Evolutionary conservation across 495 filamentous ascomycete genomes (phyloP), one percentile per base, ranked within the genome.

Genomic region (Aeminium ludgeri): DNA sequence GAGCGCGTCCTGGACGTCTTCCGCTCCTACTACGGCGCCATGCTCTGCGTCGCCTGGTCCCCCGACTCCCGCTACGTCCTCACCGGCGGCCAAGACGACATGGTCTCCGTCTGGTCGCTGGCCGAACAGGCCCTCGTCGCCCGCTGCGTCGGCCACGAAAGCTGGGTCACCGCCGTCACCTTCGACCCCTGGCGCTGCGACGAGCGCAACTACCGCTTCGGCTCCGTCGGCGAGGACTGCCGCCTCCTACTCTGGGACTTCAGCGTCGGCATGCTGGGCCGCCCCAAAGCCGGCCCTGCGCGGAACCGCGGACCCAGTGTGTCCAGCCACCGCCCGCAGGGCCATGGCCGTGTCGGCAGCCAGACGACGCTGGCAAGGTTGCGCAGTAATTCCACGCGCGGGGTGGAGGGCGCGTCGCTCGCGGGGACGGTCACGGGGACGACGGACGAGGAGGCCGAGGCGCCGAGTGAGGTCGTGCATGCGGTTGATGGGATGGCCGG

Each of bases 111-210:
- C 49, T 97, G 91, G 91, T 84, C 75, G 15, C 67, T 92, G 20
- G 72, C 73, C 20, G 89, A 96, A 55, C 71, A 72, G 20, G 67
- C 73, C 33, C 82, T 97, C 48, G 74, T 97, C 38, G 89, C 89
- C 18, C 72, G 91, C 30, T 94, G 89, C 56, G 84, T 89, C 51
- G 81, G 89, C 6, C 89, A 97, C 59, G 78, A 87, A 44, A 91
- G 82, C 28, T 97, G 86, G 87, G 86, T 97, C 0, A 86, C 83
- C 1, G 73, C 78, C 18, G 84, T 96, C 11, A 80, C 81, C 2
- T 97, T 96, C 52, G 89, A 97, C 56, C 82, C 83, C 0, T 96
- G 89, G 89, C 71, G 86, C 37, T 96, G 89, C 57, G 89, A 96
- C 54, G 84, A 87, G 48, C 70, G 78, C 45, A 95, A 84, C 45